Conservation (phyloP, 345 rosid species). For the Isatis tinctoria region DNA sequence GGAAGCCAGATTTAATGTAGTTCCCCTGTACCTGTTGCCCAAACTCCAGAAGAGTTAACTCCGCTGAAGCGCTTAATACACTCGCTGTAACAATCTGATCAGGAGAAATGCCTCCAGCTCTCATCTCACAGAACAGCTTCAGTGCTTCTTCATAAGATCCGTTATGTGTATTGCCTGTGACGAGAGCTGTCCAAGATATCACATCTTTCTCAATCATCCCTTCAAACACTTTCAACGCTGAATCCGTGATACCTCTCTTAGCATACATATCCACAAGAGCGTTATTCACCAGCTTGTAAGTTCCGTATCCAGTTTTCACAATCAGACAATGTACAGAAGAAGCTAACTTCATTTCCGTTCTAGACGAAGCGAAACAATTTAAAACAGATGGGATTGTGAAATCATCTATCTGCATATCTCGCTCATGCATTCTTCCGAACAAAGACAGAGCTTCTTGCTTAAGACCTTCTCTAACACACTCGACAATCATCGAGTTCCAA, state of each 20-base stretch:
- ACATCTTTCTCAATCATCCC: constrained; percentile 65
- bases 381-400: constrained; percentile 68
- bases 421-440: constrained; percentile 58
- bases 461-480: constrained; percentile 63
- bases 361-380: constrained; percentile 60
- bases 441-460: constrained; percentile 55
- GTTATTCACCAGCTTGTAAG: constrained; percentile 59
- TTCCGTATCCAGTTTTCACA: constrained; percentile 65
- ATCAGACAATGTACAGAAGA: constrained; percentile 65
- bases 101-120: constrained; percentile 44
- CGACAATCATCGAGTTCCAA: constrained; percentile 84
- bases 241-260: constrained; percentile 54
- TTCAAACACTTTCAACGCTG: constrained; percentile 57
- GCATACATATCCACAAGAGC: constrained; percentile 92
- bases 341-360: constrained; percentile 40
- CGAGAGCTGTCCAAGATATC: constrained; percentile 87
- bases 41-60: constrained; percentile 64
- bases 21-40: constrained; percentile 82
- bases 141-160: constrained; percentile 59
- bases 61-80: constrained; percentile 67
- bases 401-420: constrained; percentile 54
- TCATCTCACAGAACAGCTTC: constrained; percentile 62
- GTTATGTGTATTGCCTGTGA: constrained; percentile 69
- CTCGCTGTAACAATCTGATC: constrained; percentile 66
- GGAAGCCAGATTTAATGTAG: constrained; percentile 50